Conservation (phyloP, 345 rosid species). For the Hirschfeldia incana region DNA sequence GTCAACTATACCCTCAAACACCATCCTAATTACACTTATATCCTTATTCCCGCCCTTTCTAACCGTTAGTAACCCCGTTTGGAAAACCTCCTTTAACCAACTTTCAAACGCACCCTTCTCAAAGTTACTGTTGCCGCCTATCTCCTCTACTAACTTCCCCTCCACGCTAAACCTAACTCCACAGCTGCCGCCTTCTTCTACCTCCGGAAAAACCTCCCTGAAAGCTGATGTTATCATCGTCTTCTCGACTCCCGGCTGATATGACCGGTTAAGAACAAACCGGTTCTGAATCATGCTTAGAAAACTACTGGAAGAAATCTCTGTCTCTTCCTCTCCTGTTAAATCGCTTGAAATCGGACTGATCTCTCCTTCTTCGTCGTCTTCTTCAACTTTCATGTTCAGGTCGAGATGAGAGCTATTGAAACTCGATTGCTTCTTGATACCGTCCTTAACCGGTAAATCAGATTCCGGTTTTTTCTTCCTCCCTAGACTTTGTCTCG, state of each 20-base stretch:
- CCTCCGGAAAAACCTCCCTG: slow-evolving; percentile 43
- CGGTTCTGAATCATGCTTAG: slow-evolving; percentile 56
- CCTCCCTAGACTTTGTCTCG: slow-evolving; percentile 33
- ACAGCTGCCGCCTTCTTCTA: slow-evolving; percentile 22
- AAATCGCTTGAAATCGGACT: slow-evolving; percentile 74
- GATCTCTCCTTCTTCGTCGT: slow-evolving; percentile 46
- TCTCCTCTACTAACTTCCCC: slow-evolving; percentile 59
- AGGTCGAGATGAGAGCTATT: slow-evolving; percentile 60
- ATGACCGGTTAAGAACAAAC: slow-evolving; percentile 44
- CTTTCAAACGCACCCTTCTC: slow-evolving; percentile 56
- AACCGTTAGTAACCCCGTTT: slow-evolving; percentile 49
- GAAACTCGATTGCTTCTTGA: slow-evolving; percentile 57
- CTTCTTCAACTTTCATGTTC: slow-evolving; percentile 62
- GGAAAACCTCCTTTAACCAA: slow-evolving; percentile 73
- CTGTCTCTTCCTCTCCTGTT: slow-evolving; percentile 56
- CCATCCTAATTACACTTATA: slow-evolving; percentile 46
- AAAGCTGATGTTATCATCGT: slow-evolving; percentile 47
- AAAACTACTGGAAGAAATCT: slow-evolving; percentile 38
- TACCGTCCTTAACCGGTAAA: slow-evolving; percentile 39
- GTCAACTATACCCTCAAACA: slow-evolving; percentile 46
- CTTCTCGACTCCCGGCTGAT: slow-evolving; percentile 40
- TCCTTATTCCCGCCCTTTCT: slow-evolving; percentile 40
- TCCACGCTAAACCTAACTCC: slow-evolving; percentile 62
- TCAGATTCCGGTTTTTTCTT: slow-evolving; percentile 63
- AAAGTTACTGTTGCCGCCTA: slow-evolving; percentile 35